Evolutionary conservation across 805 yeast species (phyloP).

Genomic region (Barnettozyma populi): DNA sequence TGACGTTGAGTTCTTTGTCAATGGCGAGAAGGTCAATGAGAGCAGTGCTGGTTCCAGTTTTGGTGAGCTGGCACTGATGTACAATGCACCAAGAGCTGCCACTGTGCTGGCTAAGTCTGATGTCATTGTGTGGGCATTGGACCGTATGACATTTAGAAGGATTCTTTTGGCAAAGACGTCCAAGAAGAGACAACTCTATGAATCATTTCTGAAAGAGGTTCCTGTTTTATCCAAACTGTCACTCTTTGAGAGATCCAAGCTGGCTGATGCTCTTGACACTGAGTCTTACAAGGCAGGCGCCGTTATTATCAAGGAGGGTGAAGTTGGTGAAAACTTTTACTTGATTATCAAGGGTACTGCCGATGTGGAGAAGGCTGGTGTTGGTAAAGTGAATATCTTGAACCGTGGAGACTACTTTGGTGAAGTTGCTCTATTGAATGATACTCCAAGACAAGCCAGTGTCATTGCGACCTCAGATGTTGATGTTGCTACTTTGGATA

Average conservation of each 20-base stretch:
- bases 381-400: slow-evolving; percentile 56
- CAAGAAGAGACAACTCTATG: slow-evolving; percentile 86
- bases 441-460: slow-evolving; percentile 91
- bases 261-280: slow-evolving; percentile 91
- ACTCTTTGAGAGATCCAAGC: slow-evolving; percentile 77
- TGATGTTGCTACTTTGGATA: slow-evolving; percentile 87
- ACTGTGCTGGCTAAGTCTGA: slow-evolving; percentile 74
- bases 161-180: slow-evolving; percentile 87
- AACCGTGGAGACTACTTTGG: slow-evolving; percentile 92
- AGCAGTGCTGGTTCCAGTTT: slow-evolving; percentile 87
- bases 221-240: slow-evolving; percentile 72
- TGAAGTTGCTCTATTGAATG: slow-evolving; percentile 88
- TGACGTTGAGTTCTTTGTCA: slow-evolving; percentile 71
- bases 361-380: slow-evolving; percentile 54
- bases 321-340: slow-evolving; percentile 70
- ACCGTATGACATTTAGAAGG: slow-evolving; percentile 87
- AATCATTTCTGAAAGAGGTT: slow-evolving; percentile 79
- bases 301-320: slow-evolving; percentile 81
- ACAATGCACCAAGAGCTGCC: slow-evolving; percentile 96
- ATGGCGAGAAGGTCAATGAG: slow-evolving; percentile 58
- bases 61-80: slow-evolving; percentile 97
- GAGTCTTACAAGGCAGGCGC: slow-evolving; percentile 66
- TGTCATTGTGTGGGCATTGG: slow-evolving; percentile 84
- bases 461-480: slow-evolving; percentile 71
- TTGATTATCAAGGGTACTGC: slow-evolving; percentile 80